These are phyloP conservation scores for Galerina marginata DNA, from an alignment of 768 basidiomycete species.

Conservation along the genomic window DNA sequence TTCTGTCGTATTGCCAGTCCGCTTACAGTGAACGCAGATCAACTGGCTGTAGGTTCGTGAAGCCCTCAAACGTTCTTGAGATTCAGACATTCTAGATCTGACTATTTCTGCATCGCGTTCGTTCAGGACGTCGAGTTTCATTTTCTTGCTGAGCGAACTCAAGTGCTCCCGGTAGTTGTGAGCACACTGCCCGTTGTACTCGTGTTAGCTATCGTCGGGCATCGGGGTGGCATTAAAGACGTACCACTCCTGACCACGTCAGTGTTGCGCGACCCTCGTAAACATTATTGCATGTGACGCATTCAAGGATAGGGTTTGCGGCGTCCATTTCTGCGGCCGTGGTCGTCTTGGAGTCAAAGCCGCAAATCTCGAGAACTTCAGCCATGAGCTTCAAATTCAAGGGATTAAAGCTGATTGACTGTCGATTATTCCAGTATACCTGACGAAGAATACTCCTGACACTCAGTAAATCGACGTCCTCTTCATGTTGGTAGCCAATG, in stretches of 20 bases:
- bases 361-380: constrained; percentile 23
- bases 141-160: not conserved
- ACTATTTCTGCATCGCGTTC: constrained; percentile 3
- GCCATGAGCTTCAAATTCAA: not conserved
- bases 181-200: not conserved
- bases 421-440: constrained; percentile 10
- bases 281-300: constrained; percentile 16
- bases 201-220: not conserved
- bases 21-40: constrained; percentile 10
- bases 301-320: constrained; percentile 23
- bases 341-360: constrained; percentile 28
- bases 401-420: not conserved
- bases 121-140: constrained; percentile 1
- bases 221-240: not conserved
- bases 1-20: not conserved
- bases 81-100: not conserved
- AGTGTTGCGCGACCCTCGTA: constrained; percentile 16
- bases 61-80: not conserved
- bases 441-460: not conserved
- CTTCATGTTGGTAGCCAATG: not conserved
- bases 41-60: not conserved
- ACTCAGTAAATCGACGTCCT: not conserved
- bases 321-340: constrained; percentile 30
- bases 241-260: constrained; percentile 19
- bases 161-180: not conserved